Evolutionary conservation across 495 filamentous ascomycete genomes (phyloP), one percentile per base, ranked within the genome.

Genomic region (Barbatosphaeria neglecta): DNA sequence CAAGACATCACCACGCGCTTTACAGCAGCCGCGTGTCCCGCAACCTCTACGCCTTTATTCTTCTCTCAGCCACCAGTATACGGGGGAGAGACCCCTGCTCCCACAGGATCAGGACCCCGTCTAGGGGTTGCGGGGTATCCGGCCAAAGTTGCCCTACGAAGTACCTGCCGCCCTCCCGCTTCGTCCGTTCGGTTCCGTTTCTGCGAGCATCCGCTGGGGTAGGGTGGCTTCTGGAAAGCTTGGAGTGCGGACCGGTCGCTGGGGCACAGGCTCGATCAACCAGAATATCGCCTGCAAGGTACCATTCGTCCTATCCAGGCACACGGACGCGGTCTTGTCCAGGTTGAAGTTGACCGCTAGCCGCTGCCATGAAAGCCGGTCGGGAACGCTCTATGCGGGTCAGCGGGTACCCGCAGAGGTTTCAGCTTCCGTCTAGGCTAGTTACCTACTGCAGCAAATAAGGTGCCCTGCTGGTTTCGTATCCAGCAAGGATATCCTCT

Each of bases 401-500:
- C 38, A 41, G 39, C 46, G 31, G 49, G 47, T 50, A 41, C 46
- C 49, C 48, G 47, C 47, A 53, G 45, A 23, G 37, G 55, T 58
- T 58, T 58, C 55, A 58, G 33, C 22, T 22, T 44, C 24, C 49
- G 24, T 22, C 24, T 35, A 35, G 48, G 40, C 45, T 45, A 58
- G 46, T n/a, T n/a, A n/a, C 24, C 46, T 46, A 47, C 9, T 35
- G 45, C 24, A 48, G 33, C 33, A 44, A 50, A 45, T 11, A 39
- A 19, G 22, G 31, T 16, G 44, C 47, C 31, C 22, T 44, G 37
- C 23, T 31, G 44, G 56, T 58, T 58, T 58, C 55, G 55, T 44
- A 55, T 50, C 41, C 23, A 41, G 49, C 51, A 41, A 41, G 52
- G 56, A 58, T 55, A n/a, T n/a, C n/a, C 50, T 45, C 22, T 37